Percentiles rank a stretch among this genome's conserved stretches.
Evolutionary conservation across 2,329 filamentous ascomycete species (phyloP).

Genomic region (Ophiostoma angusticollis): DNA sequence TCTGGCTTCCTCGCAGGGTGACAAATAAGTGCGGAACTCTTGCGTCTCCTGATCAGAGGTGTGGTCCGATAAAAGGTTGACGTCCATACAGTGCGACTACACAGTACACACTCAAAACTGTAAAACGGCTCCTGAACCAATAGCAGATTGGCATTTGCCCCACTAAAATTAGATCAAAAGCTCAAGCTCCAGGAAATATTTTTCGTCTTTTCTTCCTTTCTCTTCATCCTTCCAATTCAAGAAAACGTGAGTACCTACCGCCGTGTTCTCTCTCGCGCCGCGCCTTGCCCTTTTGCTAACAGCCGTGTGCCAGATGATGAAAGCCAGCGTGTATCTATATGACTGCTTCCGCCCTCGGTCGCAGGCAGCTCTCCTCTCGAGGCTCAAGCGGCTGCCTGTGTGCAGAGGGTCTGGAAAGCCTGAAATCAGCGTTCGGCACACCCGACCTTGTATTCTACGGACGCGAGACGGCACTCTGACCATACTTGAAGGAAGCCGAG

Average conservation of each 20-base stretch:
- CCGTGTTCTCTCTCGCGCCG: too few relatives aligned
- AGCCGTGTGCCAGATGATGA: conserved; percentile 99
- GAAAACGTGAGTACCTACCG: conserved; percentile 64
- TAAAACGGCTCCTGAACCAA: too few relatives aligned
- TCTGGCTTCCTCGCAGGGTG: too few relatives aligned
- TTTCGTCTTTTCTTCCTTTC: conserved; percentile 33
- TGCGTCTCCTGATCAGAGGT: too few relatives aligned
- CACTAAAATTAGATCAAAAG: conserved; percentile 18
- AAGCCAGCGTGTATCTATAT: conserved; percentile 87
- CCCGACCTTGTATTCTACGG: conserved; percentile 88
- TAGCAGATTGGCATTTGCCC: too few relatives aligned
- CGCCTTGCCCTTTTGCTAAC: too few relatives aligned
- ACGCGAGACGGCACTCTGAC: conserved; percentile 99
- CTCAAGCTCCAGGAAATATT: conserved; percentile 10
- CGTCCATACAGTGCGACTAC: too few relatives aligned
- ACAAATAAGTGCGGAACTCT: too few relatives aligned
- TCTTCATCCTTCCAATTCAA: conserved; percentile 95
- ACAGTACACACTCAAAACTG: too few relatives aligned
- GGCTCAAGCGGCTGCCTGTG: conserved; percentile 79
- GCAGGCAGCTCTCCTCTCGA: conserved; percentile 69
- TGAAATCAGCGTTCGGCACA: conserved; percentile 99
- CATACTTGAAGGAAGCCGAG: conserved; percentile 26
- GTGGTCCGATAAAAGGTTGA: too few relatives aligned
- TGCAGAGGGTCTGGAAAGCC: conserved; percentile 47
- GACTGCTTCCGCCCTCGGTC: conserved; percentile 59